Evolutionary conservation across 192 early-diverging fungal species (phyloP).

Genomic region (Glomus cerebriforme): DNA sequence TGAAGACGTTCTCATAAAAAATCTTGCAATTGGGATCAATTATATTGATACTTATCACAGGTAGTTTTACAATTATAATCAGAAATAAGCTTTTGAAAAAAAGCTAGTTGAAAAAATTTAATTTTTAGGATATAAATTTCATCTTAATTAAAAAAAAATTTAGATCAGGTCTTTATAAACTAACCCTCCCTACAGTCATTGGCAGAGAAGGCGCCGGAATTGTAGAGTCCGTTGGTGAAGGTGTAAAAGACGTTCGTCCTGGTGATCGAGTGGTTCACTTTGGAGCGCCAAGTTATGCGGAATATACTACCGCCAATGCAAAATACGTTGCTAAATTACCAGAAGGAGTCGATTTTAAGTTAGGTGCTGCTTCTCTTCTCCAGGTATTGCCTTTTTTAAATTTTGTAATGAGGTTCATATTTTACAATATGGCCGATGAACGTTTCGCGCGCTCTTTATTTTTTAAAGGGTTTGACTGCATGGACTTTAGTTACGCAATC

Average conservation of each 20-base stretch:
- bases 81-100: not conserved
- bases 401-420: not conserved
- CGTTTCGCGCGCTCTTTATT: slow-evolving; percentile 35
- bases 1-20: slow-evolving; percentile 66
- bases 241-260: slow-evolving; percentile 60
- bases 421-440: not conserved
- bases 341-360: slow-evolving; percentile 52
- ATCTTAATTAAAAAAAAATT: no score
- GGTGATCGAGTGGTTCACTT: slow-evolving; percentile 86
- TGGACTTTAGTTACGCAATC: slow-evolving; percentile 68
- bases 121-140: not conserved
- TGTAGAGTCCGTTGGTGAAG: slow-evolving; percentile 74
- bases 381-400: slow-evolving; percentile 55
- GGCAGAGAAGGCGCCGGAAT: slow-evolving; percentile 84
- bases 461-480: slow-evolving; percentile 85
- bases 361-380: slow-evolving; percentile 64
- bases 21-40: slow-evolving; percentile 69
- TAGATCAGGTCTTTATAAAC: slow-evolving; percentile 72
- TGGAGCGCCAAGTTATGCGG: slow-evolving; percentile 66
- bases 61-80: not conserved
- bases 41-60: slow-evolving; percentile 63
- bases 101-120: not conserved
- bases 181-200: slow-evolving; percentile 63
- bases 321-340: slow-evolving; percentile 42
- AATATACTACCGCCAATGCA: slow-evolving; percentile 62